Conservation (phyloP, 352 stramenopile genomes). For the Globisporangium camurandrum region DNA sequence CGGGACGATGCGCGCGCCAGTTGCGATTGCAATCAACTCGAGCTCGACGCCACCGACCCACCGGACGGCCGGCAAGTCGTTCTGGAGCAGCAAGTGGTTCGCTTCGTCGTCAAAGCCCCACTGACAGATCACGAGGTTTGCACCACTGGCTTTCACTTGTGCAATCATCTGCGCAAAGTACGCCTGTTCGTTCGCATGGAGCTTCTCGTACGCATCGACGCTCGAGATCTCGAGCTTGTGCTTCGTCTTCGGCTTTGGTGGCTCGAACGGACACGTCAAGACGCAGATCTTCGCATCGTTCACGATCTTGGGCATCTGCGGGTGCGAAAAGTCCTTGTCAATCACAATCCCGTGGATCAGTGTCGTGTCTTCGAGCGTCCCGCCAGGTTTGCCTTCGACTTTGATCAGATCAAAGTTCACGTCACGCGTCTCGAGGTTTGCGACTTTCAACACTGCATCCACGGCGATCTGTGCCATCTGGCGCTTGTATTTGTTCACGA, state of each 20-base stretch:
- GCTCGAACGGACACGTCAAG: slow-evolving; percentile 98
- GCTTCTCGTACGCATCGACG: slow-evolving; percentile 95
- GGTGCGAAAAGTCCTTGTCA: slow-evolving; percentile 99
- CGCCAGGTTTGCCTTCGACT: slow-evolving; percentile 97
- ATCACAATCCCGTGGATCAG: slow-evolving; percentile 99
- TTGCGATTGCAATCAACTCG: slow-evolving; percentile 99
- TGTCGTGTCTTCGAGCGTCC: slow-evolving; percentile 95
- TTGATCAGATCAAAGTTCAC: slow-evolving; percentile 99
- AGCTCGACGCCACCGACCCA: slow-evolving; percentile 99
- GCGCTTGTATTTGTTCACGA: slow-evolving; percentile 97
- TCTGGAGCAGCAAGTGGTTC: slow-evolving; percentile 98
- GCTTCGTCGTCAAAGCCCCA: slow-evolving; percentile 99
- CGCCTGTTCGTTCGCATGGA: slow-evolving; percentile 97
- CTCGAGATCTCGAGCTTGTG: slow-evolving; percentile 99
- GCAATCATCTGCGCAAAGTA: slow-evolving; percentile 99
- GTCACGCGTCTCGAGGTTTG: slow-evolving; percentile 97
- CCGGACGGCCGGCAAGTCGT: slow-evolving; percentile 95
- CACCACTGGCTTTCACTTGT: slow-evolving; percentile 97
- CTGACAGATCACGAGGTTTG: slow-evolving; percentile 99
- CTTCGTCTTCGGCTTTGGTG: slow-evolving; percentile 99
- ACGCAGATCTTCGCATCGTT: slow-evolving; percentile 98
- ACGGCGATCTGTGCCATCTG: slow-evolving; percentile 99
- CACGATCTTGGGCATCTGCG: slow-evolving; percentile 97
- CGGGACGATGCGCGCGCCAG: slow-evolving; percentile 96
- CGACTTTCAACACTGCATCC: slow-evolving; percentile 95